phyloP scores from a whole-genome alignment of 1,284 basidiomycete species.

The Tremellales sp. region DNA sequence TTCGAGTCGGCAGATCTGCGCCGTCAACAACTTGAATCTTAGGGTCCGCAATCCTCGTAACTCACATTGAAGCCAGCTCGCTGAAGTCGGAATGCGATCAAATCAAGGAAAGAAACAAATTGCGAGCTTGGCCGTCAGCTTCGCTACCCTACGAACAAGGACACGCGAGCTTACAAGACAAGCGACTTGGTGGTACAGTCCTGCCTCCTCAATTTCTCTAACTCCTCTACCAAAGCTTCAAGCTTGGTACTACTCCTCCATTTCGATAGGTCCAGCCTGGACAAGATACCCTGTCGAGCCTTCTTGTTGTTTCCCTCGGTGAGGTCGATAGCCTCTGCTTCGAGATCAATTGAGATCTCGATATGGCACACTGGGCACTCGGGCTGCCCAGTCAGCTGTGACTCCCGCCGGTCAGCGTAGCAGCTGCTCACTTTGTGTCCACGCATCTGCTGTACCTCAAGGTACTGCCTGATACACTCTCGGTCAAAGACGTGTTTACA shows the following conservation, averaged over 20 bases:
- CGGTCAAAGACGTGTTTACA: slow-evolving; percentile 71
- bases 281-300: slow-evolving; percentile 85
- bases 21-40: not conserved
- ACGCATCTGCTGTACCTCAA: slow-evolving; percentile 58
- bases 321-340: slow-evolving; percentile 83
- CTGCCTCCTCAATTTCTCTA: slow-evolving; percentile 74
- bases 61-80: slow-evolving; percentile 80
- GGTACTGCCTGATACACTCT: slow-evolving; percentile 92
- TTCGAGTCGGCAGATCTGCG: slow-evolving; percentile 84
- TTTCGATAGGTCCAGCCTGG: slow-evolving; percentile 77
- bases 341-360: slow-evolving; percentile 88
- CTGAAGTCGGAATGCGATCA: slow-evolving; percentile 90
- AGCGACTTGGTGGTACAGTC: slow-evolving; percentile 94
- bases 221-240: slow-evolving; percentile 92
- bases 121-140: slow-evolving; percentile 25
- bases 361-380: slow-evolving; percentile 94
- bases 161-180: slow-evolving; percentile 68
- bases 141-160: not conserved
- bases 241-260: slow-evolving; percentile 97
- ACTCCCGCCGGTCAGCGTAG: not conserved
- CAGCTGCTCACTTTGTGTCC: slow-evolving; percentile 62
- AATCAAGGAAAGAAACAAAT: slow-evolving; percentile 53
- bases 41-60: slow-evolving; percentile 6
- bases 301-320: slow-evolving; percentile 56
- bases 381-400: slow-evolving; percentile 56